phyloP scores from a whole-genome alignment of 345 rosid genomes.

The Salix purpurea region DNA sequence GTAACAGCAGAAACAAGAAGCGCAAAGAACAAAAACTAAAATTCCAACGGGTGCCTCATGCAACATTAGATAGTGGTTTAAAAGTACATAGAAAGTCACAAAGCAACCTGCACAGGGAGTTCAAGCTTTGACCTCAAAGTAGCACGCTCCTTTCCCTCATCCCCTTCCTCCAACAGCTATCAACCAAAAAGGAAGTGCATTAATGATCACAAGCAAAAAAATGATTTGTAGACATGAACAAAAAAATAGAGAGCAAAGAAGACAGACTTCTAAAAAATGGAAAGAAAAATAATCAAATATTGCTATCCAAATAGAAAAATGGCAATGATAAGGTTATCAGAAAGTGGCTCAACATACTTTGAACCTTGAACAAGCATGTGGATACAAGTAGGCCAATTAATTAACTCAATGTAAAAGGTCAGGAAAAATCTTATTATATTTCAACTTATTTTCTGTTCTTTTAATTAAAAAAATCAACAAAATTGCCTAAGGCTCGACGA shows the following conservation, averaged over 20 bases:
- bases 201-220: neutral
- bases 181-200: constrained; percentile 19
- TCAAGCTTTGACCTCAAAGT: constrained; percentile 94
- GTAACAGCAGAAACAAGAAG: neutral
- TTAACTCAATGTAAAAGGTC: neutral
- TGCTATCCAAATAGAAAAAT: neutral
- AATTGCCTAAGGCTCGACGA: neutral
- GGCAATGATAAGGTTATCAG: neutral
- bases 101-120: constrained; percentile 93
- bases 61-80: neutral
- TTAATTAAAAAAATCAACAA: neutral
- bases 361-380: neutral
- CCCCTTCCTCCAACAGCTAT: constrained; percentile 90
- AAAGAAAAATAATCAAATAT: neutral
- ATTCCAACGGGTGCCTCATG: neutral
- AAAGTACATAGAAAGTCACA: neutral
- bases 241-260: neutral
- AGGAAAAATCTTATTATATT: neutral
- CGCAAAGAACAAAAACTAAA: neutral
- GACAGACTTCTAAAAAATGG: neutral
- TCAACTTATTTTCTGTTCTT: neutral
- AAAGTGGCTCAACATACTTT: neutral
- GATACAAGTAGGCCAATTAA: neutral
- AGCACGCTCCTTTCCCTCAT: constrained; percentile 85
- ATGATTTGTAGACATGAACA: neutral